Base-by-base conservation (phyloP, 192 early-diverging fungal species). In the Ramicandelaber brevisporus region DNA sequence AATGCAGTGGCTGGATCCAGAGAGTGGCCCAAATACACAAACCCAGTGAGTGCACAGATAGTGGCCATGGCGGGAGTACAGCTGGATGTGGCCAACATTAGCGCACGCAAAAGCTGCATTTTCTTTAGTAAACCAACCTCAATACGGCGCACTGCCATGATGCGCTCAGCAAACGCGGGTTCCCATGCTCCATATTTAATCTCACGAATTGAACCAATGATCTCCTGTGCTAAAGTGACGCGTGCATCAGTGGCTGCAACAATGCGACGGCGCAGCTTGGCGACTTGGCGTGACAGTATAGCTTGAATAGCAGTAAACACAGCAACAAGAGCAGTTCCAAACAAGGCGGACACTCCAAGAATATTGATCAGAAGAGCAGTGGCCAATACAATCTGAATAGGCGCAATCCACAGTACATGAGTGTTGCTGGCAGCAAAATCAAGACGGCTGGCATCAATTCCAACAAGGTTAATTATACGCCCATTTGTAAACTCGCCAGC, bases 121-220 rank as follows among this genome's bases (percentile, higher is more conserved):
- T 15, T 18, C 6, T 10, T 15, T 19, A 31, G 17, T 4, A 19
- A 16, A 6, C 14, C 4, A 14, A 15, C 17, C 19, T 31, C 30
- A 3, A 20, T 6, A 3, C 19, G 14, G 22, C 86, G 61, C 23
- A 87, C 64, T 20, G 53, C 24, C 13, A 30, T 34, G 23, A 74
- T 56, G 29, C 47, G 35, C 1, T 78, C 50, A 31, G 76, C 41
- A 36, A 90, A 88, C 15, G 74, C 57, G 0, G 46, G 46, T 43
- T 86, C 85, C 81, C 83, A 95, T 14, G 89, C 85, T 40, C 87
- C 90, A 17, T 90, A 54, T 41, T 90, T 96, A 57, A 96, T 88
- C 10, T 90, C 80, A 36, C 77, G 78, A 37, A 90, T 86, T 20
- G 83, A 84, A 29, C 72, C 75, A 37, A 95, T 41, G 6, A 79